Percentiles rank a stretch among this genome's conserved stretches.
These are phyloP conservation scores for Tulasnella sp. DNA, from an alignment of 768 basidiomycete genomes.

Conservation along the genomic window DNA sequence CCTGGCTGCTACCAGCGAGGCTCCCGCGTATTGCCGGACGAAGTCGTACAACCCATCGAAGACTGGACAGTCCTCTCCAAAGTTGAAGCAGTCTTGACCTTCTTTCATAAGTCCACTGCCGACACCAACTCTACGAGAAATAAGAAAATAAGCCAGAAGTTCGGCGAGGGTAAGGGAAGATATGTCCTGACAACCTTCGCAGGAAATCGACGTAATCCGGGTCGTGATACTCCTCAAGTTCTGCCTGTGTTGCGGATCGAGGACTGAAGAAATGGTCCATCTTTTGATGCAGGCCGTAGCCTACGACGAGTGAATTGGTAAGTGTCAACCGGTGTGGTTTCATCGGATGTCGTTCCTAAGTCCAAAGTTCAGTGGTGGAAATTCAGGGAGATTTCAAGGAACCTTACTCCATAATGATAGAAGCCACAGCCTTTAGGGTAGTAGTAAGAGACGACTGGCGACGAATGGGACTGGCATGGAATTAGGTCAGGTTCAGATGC, in stretches of 20 bases:
- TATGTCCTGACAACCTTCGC: conserved; percentile 51
- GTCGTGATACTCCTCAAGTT: conserved; percentile 88
- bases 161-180: neutral
- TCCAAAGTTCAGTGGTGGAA: conserved; percentile 12
- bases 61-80: conserved; percentile 94
- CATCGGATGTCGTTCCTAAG: conserved; percentile 95
- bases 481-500: neutral
- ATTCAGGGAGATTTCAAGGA: neutral
- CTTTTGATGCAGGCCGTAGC: conserved; percentile 91
- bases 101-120: conserved; percentile 38
- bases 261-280: conserved; percentile 91
- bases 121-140: neutral
- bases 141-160: neutral
- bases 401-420: conserved; percentile 88
- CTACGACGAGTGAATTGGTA: conserved; percentile 91
- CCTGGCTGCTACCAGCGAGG: conserved; percentile 80
- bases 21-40: conserved; percentile 89
- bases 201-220: conserved; percentile 93
- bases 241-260: conserved; percentile 76
- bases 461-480: conserved; percentile 56
- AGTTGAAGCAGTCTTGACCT: conserved; percentile 80
- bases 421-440: conserved; percentile 89
- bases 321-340: conserved; percentile 94
- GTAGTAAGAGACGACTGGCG: conserved; percentile 92
- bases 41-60: conserved; percentile 94